Conservation (phyloP, 371 early-diverging fungal species). For the Mortierella polycephala region DNA sequence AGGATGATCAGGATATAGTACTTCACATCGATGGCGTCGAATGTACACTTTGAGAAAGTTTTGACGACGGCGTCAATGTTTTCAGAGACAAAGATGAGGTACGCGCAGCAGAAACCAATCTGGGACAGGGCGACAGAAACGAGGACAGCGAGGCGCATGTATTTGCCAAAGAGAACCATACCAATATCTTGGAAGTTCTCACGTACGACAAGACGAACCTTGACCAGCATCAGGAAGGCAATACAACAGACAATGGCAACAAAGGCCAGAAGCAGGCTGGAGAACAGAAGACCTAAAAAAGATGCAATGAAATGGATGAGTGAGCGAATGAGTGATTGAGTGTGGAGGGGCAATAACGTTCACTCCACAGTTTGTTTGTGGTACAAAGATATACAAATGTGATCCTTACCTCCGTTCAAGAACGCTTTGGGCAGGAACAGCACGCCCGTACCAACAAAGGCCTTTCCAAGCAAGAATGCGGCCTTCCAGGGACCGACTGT, state of each 20-base stretch:
- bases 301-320: not conserved
- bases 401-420: constrained; percentile 60
- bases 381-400: not conserved
- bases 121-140: constrained; percentile 78
- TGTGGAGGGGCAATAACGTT: too few species aligned
- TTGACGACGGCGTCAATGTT: constrained; percentile 60
- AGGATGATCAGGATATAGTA: constrained; percentile 71
- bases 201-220: constrained; percentile 63
- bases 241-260: constrained; percentile 65
- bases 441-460: constrained; percentile 82
- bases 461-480: constrained; percentile 80
- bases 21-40: constrained; percentile 47
- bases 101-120: constrained; percentile 74
- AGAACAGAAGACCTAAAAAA: constrained; percentile 59
- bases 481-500: constrained; percentile 73
- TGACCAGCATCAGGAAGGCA: constrained; percentile 73
- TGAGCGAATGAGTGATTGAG: not conserved
- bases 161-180: constrained; percentile 72
- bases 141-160: constrained; percentile 72
- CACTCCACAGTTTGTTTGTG: not conserved
- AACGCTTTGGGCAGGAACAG: constrained; percentile 77
- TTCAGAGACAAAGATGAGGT: constrained; percentile 65
- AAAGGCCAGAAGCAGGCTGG: constrained; percentile 57
- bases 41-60: constrained; percentile 54
- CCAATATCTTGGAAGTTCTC: constrained; percentile 87